phyloP scores from a whole-genome alignment of 2,329 filamentous ascomycete genomes.

The Penicillium brasilianum region DNA sequence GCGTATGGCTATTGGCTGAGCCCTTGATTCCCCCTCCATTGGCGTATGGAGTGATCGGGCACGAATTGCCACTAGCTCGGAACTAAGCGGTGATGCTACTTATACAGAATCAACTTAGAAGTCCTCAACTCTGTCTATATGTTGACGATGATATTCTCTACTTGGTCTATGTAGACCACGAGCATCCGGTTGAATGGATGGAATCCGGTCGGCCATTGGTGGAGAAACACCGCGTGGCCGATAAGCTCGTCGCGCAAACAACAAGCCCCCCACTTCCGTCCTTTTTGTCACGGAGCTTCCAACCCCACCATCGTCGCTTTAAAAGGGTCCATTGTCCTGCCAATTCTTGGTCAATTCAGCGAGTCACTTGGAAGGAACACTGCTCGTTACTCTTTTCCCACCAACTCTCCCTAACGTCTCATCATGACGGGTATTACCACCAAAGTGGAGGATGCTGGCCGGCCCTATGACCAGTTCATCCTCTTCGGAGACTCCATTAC shows the following conservation, averaged over 20 bases:
- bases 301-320: conserved; percentile 5
- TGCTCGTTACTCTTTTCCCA: neutral
- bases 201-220: conserved; percentile 2
- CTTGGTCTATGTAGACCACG: neutral
- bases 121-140: neutral
- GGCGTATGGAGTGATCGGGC: neutral
- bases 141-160: neutral
- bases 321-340: neutral
- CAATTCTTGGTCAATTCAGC: neutral
- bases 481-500: conserved; percentile 92
- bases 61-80: neutral
- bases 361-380: neutral
- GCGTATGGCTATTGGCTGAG: neutral
- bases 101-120: neutral
- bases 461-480: conserved; percentile 72
- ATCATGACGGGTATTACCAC: conserved; percentile 10
- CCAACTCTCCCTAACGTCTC: neutral
- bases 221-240: conserved; percentile 9
- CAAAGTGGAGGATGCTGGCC: conserved; percentile 21
- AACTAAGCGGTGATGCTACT: neutral
- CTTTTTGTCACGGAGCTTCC: conserved; percentile 6
- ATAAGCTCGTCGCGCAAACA: conserved; percentile 6
- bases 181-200: neutral
- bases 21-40: neutral
- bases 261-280: conserved; percentile 1